Evolutionary conservation across 495 filamentous ascomycete species (phyloP), one percentile per base, ranked within the genome.

Genomic region (Aspergillus cavernicola): DNA sequence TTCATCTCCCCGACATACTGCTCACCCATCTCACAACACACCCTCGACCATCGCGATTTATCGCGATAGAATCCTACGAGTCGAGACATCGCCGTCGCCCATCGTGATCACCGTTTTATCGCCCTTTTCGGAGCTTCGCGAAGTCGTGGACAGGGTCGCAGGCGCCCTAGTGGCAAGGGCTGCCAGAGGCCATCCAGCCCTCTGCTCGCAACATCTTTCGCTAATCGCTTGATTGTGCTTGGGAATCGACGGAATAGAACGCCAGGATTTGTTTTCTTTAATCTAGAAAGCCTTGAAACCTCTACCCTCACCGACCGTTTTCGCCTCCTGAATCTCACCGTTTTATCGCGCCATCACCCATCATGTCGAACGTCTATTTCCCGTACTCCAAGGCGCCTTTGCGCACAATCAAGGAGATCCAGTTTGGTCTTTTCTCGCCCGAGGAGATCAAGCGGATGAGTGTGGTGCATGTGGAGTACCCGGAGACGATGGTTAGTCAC

Each of bases 371-470:
- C 75, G 85, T 96, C 62, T 86, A 85, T 65, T 96, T 96, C 60
- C 80, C 86, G 50, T 86, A 89, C 67, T 97, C 93, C 60, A 91
- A 89, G 78, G 93, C 93, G 83, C 90, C 91, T 61, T 76, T 96
- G 80, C 90, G 90, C 77, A 90, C 86, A 50, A 89, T 99, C 57
- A 83, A 95, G 79, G 93, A 97, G 80, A 95, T 99, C 57, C 95
- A 97, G 75, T 99, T 99, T 71, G 93, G 93, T 62, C 84, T 99
- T 54, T 77, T 96, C 63, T 92, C 91, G 15, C 93, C 95, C 1
- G 92, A 97, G 66, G 95, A 99, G 71, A 95, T 96, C 73, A 97
- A 97, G 76, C 87, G 83, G 53, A 92, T 96, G 90, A 96, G 91
- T 73, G 92, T 97, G 41, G 85, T 83, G 26, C 87, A 91, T 61